Conservation (phyloP, 805 yeast species). For the Wickerhamiella kazuoi region DNA sequence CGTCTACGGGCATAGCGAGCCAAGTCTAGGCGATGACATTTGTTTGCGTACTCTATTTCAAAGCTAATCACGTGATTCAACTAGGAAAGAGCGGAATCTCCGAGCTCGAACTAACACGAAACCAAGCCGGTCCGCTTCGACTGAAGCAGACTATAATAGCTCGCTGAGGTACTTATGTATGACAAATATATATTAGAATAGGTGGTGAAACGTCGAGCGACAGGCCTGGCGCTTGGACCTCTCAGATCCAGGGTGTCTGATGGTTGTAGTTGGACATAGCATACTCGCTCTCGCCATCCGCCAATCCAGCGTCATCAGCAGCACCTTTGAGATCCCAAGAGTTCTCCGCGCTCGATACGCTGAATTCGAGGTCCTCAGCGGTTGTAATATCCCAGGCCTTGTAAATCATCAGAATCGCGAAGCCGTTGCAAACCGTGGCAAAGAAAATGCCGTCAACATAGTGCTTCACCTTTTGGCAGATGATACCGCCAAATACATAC, state of each 20-base stretch:
- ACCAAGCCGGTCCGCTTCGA: too few relatives aligned
- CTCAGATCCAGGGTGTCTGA: conserved; percentile 10
- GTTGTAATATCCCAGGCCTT: conserved; percentile 95
- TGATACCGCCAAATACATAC: conserved; percentile 45
- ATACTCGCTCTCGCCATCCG: conserved; percentile 18
- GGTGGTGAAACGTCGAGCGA: too few relatives aligned
- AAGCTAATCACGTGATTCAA: too few relatives aligned
- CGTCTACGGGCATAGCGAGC: conserved; percentile 27
- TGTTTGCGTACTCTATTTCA: too few relatives aligned
- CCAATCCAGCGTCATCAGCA: conserved; percentile 13
- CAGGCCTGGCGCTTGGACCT: not conserved
- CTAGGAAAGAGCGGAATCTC: too few relatives aligned
- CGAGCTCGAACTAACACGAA: too few relatives aligned
- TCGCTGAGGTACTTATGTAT: too few relatives aligned
- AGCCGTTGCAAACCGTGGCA: conserved; percentile 61
- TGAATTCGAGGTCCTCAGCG: conserved; percentile 83
- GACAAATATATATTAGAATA: too few relatives aligned
- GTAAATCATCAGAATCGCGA: conserved; percentile 85
- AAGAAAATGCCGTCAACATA: conserved; percentile 83
- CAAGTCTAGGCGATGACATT: too few relatives aligned
- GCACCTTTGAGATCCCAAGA: conserved; percentile 23
- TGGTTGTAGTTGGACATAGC: conserved; percentile 22
- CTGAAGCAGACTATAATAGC: too few relatives aligned
- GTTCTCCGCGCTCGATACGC: conserved; percentile 39
- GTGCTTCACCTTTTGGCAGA: conserved; percentile 62